phyloP scores from a whole-genome alignment of 2,329 filamentous ascomycete species.

The Paracoccidioides lutzii region DNA sequence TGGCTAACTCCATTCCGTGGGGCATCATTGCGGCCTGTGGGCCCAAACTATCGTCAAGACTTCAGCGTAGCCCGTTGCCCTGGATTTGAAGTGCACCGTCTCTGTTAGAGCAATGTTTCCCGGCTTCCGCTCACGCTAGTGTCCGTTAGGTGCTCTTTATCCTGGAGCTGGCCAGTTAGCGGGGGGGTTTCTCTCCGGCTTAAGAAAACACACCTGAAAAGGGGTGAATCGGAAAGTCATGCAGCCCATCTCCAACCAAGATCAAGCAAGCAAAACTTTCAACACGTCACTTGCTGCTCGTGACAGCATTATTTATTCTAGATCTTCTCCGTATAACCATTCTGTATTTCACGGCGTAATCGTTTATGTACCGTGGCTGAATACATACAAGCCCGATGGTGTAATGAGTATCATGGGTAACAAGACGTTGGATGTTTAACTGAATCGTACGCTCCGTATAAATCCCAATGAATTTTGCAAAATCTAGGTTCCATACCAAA shows the following conservation, averaged over 20 bases:
- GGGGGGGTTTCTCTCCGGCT: background rate
- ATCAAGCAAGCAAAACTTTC: background rate
- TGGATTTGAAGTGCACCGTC: background rate
- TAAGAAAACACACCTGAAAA: background rate
- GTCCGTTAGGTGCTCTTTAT: background rate
- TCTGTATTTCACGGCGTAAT: background rate
- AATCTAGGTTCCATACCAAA: too few species aligned
- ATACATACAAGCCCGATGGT: too few species aligned
- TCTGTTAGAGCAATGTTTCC: background rate
- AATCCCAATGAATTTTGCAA: too few species aligned
- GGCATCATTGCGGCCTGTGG: background rate
- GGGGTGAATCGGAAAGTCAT: background rate
- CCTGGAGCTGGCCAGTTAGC: background rate
- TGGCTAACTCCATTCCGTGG: background rate
- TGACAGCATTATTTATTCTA: background rate
- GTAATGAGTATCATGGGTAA: too few species aligned
- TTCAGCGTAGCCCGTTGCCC: background rate
- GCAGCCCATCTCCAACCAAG: background rate
- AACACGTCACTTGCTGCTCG: background rate
- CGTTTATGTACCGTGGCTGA: too few species aligned
- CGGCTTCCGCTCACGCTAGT: conserved; percentile 1
- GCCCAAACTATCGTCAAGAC: background rate
- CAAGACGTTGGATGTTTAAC: too few species aligned
- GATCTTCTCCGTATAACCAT: background rate
- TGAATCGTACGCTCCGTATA: too few species aligned